Base-by-base conservation (phyloP, 495 filamentous ascomycete species). In the Viridothelium virens region DNA sequence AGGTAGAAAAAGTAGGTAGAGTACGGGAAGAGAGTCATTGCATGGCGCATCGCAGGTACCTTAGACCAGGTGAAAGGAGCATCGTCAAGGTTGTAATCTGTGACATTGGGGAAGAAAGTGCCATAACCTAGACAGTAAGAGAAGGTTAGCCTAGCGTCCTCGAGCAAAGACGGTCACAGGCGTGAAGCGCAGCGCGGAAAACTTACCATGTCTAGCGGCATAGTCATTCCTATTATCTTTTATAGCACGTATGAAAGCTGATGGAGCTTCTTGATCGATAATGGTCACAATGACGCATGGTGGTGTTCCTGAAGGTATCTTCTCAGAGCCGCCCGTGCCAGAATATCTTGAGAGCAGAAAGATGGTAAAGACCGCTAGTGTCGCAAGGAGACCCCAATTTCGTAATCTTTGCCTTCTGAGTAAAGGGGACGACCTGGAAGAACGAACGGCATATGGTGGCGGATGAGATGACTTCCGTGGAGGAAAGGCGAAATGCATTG, bases 401-500 rank as follows among this genome's bases (percentile, higher is more conserved):
- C 87, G 89, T 16, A 91, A 73, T 63, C 91, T 85, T 70, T 83
- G 86, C 63, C 86, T 82, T 67, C 89, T 85, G 69, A 91, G 79
- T 33, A 78, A 72, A 33, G 70, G 71, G 65, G 88, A 78, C 7
- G 53, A 33, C 65, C 84, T 80, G 25, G 86, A 81, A 39, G 85
- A 79, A 70, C 86, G 84, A 10, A 68, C 56, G 44, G 84, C 74
- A 68, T 83, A 82, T 5, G 82, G 81, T 63, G 87, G 86, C 63
- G 89, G 83, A 70, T 86, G 83, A 65, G 87, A 90, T 70, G 85
- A 85, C 77, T 90, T 94, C 72, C 91, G 87, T 66, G 91, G 86
- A 65, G 92, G 92, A 67, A 93, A 79, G 64, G 93, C 93, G 81
- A 92, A 92, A 73, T 97, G 93, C 93, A 97, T 97, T 36, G 31